A percentile compares a stretch with the other conserved stretches of the same genome.
Conservation (phyloP, 805 yeast species). For the Kodamaea lidongshanica region DNA sequence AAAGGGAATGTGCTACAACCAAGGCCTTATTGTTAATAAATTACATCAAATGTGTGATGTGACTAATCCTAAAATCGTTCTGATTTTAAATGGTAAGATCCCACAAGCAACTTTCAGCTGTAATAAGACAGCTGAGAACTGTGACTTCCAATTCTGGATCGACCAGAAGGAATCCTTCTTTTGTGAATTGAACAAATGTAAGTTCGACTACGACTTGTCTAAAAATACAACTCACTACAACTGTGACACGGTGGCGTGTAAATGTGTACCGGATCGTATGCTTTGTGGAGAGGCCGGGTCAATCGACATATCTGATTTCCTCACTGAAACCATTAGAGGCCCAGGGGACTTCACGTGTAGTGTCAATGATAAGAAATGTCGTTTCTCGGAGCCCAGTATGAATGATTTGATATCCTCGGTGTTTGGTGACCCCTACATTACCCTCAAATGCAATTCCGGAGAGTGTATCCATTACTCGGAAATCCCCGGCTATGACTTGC, state of each 20-base stretch:
- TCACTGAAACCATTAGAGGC: conserved; percentile 82
- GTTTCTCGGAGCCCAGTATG: conserved; percentile 93
- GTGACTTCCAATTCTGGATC: conserved; percentile 96
- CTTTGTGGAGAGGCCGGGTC: conserved; percentile 92
- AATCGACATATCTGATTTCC: conserved; percentile 87
- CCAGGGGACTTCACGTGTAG: conserved; percentile 92
- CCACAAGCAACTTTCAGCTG: conserved; percentile 95
- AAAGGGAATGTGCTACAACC: conserved; percentile 81
- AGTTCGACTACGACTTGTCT: conserved; percentile 54
- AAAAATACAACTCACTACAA: conserved; percentile 67
- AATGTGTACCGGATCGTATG: conserved; percentile 88
- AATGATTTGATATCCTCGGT: conserved; percentile 83
- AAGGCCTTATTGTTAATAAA: conserved; percentile 75
- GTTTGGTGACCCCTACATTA: conserved; percentile 91
- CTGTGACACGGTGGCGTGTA: conserved; percentile 75
- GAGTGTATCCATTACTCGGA: conserved; percentile 92
- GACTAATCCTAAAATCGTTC: conserved; percentile 78
- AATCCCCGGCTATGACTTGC: conserved; percentile 81
- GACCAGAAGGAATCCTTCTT: conserved; percentile 84
- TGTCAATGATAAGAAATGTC: conserved; percentile 52
- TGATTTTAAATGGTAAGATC: conserved; percentile 67
- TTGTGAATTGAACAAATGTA: conserved; percentile 76
- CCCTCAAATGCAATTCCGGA: conserved; percentile 73
- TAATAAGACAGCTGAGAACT: conserved; percentile 53
- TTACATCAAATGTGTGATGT: conserved; percentile 93